Base-by-base conservation (phyloP, 2,329 filamentous ascomycete genomes). In the Moelleriella libera region DNA sequence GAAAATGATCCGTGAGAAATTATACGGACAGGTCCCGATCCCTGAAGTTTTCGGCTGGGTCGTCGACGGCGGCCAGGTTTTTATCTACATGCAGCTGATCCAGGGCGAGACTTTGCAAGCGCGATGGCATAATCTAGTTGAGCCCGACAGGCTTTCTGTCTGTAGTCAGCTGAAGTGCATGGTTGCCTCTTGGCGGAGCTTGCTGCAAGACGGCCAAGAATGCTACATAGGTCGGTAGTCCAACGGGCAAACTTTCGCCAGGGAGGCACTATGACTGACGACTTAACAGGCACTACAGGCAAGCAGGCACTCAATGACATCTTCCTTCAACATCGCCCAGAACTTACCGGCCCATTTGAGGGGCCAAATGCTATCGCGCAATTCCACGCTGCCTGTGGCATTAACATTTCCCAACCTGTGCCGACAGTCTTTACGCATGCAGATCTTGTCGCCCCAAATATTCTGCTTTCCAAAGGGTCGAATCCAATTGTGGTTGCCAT, bases 11-110 rank as follows among this genome's bases (percentile, higher is more conserved):
- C 48, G 51, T 41, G 50, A 60, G 47, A 48, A 50, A n/a, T 46
- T 63, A 12, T 30, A 53, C 47, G 60, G 49, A 42, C 50, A 43
- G 14, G 52, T 59, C 1, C 52, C 54, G 4, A 45, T 57, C 6
- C 54, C 57, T 5, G 56, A 59, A 43, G 66, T 81, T 66, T 60
- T 55, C 32, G 55, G 51, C 7, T 59, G 53, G 55, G 34, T 31
- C 39, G 51, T 49, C 44, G 49, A 54, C 39, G 47, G 44, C 28
- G 44, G 43, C 3, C 52, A 58, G 55, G 53, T 1, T 45, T 60
- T 58, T 34, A 54, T 59, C 5, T 60, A 58, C 37, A 60, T 59
- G 56, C 44, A 50, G 21, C 44, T 58, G 3, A 41, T 58, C 6
- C 28, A 52, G 9, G 57, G 56, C 5, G 47, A 49, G 10, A 57